A percentile compares a stretch with the other conserved stretches of the same genome.
These are phyloP conservation scores for Pseudomonodictys pantanalensis DNA, from an alignment of 495 filamentous ascomycete genomes.

Conservation along the genomic window DNA sequence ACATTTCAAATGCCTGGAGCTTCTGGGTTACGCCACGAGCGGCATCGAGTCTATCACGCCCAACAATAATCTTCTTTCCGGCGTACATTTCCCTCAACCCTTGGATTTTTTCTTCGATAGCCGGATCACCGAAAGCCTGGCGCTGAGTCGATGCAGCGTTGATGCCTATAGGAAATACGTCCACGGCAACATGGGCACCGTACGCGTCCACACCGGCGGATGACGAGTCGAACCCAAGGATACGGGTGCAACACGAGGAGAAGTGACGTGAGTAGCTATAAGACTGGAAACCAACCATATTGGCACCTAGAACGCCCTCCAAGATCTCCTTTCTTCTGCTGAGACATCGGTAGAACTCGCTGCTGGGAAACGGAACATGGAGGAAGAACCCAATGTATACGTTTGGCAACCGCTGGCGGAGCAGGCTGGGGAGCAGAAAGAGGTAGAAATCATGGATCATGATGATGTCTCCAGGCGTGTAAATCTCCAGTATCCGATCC, in stretches of 20 bases:
- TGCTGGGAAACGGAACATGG: constrained; percentile 89
- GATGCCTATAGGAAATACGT: constrained; percentile 89
- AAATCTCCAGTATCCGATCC: constrained; percentile 76
- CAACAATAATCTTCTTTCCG: constrained; percentile 88
- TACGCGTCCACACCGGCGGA: constrained; percentile 82
- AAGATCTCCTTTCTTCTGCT: constrained; percentile 82
- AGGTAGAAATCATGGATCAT: constrained; percentile 92
- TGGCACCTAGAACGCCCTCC: constrained; percentile 81
- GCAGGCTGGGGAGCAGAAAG: constrained; percentile 76
- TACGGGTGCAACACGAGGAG: constrained; percentile 82
- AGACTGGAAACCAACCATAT: constrained; percentile 90
- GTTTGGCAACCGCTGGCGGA: constrained; percentile 76
- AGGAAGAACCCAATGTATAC: constrained; percentile 90
- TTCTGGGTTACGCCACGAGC: constrained; percentile 90
- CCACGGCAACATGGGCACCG: constrained; percentile 80
- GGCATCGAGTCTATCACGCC: constrained; percentile 86
- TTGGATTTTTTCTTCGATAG: constrained; percentile 63
- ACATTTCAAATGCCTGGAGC: constrained; percentile 85
- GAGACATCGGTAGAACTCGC: constrained; percentile 84
- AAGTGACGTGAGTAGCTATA: constrained; percentile 92
- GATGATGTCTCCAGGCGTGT: constrained; percentile 86
- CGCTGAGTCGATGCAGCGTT: constrained; percentile 69
- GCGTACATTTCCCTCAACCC: constrained; percentile 68
- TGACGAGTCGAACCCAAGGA: constrained; percentile 78
- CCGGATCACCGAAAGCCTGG: constrained; percentile 63